Base-by-base conservation (phyloP, 129 eudicot genomes). In the Saposhnikovia divaricata region DNA sequence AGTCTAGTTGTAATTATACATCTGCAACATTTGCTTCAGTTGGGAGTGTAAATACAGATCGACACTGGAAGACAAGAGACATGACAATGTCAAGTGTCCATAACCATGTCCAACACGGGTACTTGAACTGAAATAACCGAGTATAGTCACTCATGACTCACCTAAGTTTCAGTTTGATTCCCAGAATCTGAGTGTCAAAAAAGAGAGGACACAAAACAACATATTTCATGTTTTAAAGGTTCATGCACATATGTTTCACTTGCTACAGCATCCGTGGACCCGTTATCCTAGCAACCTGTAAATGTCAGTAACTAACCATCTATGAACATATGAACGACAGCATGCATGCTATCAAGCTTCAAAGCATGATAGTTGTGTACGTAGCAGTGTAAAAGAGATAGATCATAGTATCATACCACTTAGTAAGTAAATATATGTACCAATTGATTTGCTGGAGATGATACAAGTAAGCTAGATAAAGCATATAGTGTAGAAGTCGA, bases 401-500 rank as follows among this genome's bases (percentile, higher is more conserved):
- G 78, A 82, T 66, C 90, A 79, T 87, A 91, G 34, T 31, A 31
- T 31, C 34, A 31, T 31, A 31, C 98, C 91, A 90, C 93, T 42
- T 89, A 84, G 1, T 31, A 31, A 31, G 34, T 31, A 31, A 31
- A 83, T 93, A 93, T 72, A 87, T 90, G 90, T 90, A 91, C 98
- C 98, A 91, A 82, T 31, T 31, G 91, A 94, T 79, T 88, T 94
- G 48, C 87, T 97, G 59, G 97, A 94, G 63, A 94, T 83, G 90
- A 90, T 31, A 31, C 34, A 31, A 31, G 34, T 31, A 31, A 31
- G 34, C 34, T 31, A 31, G 34, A 31, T 1, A 31, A 31, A 31
- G 34, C 34, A 31, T 31, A 31, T 31, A 31, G 34, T 31, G 34
- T 31, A 31, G 34, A 31, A 31, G 34, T 31, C 34, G 34, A 31